phyloP scores from a whole-genome alignment of 805 yeast species.

The Sugiyamaella americana region DNA sequence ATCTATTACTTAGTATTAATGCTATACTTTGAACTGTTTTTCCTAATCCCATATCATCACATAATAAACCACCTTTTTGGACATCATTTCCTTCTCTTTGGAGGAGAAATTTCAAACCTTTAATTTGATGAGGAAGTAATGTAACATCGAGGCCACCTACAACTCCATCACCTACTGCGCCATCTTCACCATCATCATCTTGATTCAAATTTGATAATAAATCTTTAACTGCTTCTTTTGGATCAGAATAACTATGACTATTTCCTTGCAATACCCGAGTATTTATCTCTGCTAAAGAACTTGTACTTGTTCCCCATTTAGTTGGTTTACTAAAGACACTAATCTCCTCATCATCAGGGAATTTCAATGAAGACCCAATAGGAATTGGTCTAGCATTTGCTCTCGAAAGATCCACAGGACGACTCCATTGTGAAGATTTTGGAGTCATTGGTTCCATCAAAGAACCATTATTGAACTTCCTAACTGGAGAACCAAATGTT shows the following conservation, averaged over 20 bases:
- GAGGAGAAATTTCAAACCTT: slow-evolving; percentile 40
- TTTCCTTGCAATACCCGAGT: neutral
- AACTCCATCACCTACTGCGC: slow-evolving; percentile 4
- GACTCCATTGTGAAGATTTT: slow-evolving; percentile 21
- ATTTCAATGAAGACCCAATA: neutral
- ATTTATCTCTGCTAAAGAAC: neutral
- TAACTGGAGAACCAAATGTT: slow-evolving; percentile 13
- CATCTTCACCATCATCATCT: slow-evolving; percentile 1
- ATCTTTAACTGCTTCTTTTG: neutral
- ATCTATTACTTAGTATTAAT: slow-evolving; percentile 42
- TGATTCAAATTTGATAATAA: neutral
- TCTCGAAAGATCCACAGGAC: slow-evolving; percentile 9
- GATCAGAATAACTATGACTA: neutral
- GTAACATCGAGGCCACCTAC: slow-evolving; percentile 37
- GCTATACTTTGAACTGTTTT: slow-evolving; percentile 77
- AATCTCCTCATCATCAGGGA: neutral
- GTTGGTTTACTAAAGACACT: neutral
- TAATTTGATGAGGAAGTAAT: slow-evolving; percentile 42
- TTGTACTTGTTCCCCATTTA: neutral
- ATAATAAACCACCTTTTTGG: slow-evolving; percentile 54
- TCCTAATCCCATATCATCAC: slow-evolving; percentile 90
- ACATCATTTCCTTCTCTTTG: slow-evolving; percentile 33
- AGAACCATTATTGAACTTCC: slow-evolving; percentile 12
- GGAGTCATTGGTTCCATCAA: slow-evolving; percentile 25
- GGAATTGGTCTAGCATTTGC: neutral